phyloP scores from a whole-genome alignment of 345 rosid species.

The Draba incana region DNA sequence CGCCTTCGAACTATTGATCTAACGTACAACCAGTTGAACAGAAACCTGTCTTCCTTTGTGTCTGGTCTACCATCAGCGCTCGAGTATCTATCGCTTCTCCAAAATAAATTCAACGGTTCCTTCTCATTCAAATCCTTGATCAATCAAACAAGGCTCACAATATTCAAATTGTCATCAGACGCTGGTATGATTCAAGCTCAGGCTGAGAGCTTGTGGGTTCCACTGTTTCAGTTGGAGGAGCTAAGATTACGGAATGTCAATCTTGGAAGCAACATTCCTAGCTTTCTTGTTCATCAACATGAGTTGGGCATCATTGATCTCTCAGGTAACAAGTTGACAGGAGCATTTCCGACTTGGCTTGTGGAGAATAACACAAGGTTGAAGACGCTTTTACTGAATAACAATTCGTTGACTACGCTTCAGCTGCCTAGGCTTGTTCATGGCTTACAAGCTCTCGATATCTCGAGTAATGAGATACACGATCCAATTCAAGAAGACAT shows the following conservation, averaged over 20 bases:
- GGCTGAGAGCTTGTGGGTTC: conserved; percentile 26
- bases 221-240: conserved; percentile 32
- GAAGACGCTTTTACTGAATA: conserved; percentile 9
- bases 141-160: conserved; percentile 32
- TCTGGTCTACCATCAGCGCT: too few relatives aligned
- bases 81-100: conserved; percentile 29
- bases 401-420: conserved; percentile 31
- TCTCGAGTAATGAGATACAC: conserved; percentile 25
- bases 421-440: conserved; percentile 27
- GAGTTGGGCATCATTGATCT: too few relatives aligned
- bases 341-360: conserved; percentile 38
- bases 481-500: conserved; percentile 28
- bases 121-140: conserved; percentile 32
- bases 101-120: conserved; percentile 35
- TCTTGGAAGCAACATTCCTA: too few relatives aligned
- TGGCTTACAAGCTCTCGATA: conserved; percentile 30
- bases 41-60: too few relatives aligned
- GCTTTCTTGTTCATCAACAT: too few relatives aligned
- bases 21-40: conserved; percentile 28
- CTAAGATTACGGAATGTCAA: conserved; percentile 17
- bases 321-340: conserved; percentile 28
- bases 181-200: conserved; percentile 24
- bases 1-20: conserved; percentile 38
- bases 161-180: conserved; percentile 23
- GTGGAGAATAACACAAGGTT: conserved; percentile 33